Evolutionary conservation across 768 basidiomycete genomes (phyloP), one percentile per base, ranked within the genome.

Genomic region (Lepiota venenata): DNA sequence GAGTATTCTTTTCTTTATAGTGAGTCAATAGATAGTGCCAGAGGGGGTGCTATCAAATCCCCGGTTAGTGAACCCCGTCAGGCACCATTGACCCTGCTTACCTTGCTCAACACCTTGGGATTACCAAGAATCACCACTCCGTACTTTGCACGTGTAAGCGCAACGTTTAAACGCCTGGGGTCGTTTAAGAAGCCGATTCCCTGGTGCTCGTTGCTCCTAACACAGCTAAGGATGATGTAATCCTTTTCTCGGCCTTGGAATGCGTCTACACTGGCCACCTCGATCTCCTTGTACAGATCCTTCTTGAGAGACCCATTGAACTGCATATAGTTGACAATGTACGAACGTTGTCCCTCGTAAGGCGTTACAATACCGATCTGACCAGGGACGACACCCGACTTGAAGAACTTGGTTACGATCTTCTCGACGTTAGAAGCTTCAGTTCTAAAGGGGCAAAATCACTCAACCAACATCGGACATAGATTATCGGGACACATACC

Each of bases 161-260:
- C 97, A 46, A 99, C 97, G 64, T 99, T 99, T 62, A 99, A 71
- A 51, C 97, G 85, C 59, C 97, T 77, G 6, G 97, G 97, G 68
- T 99, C 97, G 63, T 96, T 98, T 75, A 99, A 81, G 81, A 99
- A 99, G 43, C 97, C 97, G 56, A 99, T 99, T 35, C 97, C 97
- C 68, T 98, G 97, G 67, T 99, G 97, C 66, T 99, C 97, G 69
- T 99, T 99, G 73, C 93, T 96, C 68, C 97, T 77, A 15, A 99
- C 97, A 65, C 97, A 98, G 66, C 89, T 92, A 46, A 99, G 79
- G 64, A 99, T 98, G 69, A 99, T 98, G 64, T 99, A 99, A 69
- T 99, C 97, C 80, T 99, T 99, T 76, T 99, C 97, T 66, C 97
- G 83, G 45, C 97, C 97, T 67, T 99, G 97, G 83, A 99, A 99